These are phyloP conservation scores for Tremellales sp. DNA, from an alignment of 1,284 basidiomycete species.

Conservation along the genomic window DNA sequence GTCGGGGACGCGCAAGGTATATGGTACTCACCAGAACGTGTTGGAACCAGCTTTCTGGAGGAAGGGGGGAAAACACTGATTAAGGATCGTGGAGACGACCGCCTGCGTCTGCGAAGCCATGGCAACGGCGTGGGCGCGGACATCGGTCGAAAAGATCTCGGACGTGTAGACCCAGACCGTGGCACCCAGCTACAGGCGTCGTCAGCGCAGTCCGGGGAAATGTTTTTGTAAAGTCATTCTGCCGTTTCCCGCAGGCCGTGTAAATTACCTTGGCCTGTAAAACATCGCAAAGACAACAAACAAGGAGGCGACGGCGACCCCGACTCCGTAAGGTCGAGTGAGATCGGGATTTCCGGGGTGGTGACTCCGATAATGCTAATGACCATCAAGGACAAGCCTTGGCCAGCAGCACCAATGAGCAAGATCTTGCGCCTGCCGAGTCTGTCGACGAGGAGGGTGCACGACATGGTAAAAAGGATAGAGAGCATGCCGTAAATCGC, in stretches of 20 bases:
- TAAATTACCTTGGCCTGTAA: conserved; percentile 23
- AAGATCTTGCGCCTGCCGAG: conserved; percentile 12
- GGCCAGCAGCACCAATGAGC: conserved; percentile 11
- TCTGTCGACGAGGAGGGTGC: conserved; percentile 13
- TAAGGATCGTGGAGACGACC: conserved; percentile 15
- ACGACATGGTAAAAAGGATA: conserved; percentile 17
- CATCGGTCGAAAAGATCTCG: conserved; percentile 21
- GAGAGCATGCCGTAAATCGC: conserved; percentile 13
- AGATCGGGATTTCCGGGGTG: conserved; percentile 6
- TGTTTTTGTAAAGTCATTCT: too few species aligned
- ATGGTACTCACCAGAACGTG: background rate
- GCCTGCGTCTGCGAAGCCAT: conserved; percentile 16
- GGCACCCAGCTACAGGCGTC: too few species aligned
- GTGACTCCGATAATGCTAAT: conserved; percentile 12
- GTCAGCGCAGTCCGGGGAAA: too few species aligned
- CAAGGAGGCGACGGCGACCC: conserved; percentile 13
- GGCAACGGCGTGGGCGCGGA: conserved; percentile 17
- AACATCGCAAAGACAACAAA: conserved; percentile 15
- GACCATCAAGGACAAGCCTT: conserved; percentile 13
- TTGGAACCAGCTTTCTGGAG: background rate
- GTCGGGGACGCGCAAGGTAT: too few species aligned
- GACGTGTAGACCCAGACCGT: conserved; percentile 20
- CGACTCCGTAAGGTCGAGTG: conserved; percentile 13
- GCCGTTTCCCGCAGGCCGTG: too few species aligned
- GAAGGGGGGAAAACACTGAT: conserved; percentile 7